Base-by-base conservation (phyloP, 2,329 filamentous ascomycete species). In the Ophiosphaerella herpotricha region DNA sequence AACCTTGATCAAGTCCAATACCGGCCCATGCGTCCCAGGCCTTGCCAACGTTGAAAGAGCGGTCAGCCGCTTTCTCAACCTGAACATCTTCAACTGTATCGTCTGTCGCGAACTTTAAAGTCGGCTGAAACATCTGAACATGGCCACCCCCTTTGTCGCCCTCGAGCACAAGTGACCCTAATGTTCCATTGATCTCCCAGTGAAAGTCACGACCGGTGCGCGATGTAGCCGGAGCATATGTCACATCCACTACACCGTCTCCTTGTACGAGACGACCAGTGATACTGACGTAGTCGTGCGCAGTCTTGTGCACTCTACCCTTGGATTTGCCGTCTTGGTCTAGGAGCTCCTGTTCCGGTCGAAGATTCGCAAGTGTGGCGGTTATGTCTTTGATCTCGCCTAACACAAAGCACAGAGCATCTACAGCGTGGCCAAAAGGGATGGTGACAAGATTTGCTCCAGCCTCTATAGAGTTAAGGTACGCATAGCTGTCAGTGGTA, bases 1-100 rank as follows among this genome's bases (percentile, higher is more conserved):
- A 43, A 11, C 64, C 61, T 18, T 65, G 54, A 1, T 64, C 61
- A 8, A 59, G 35, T 7, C 59, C 66, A 5, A 50, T 63, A 58
- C 52, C 72, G 5, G 80, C 80, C 70, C 78, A 84, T 1, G 74
- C 75, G 58, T 87, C 84, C 67, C 86, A 87, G 0, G 85, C 58
- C 16, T 75, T 75, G 0, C 77, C 84, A 24, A 86, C 78, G 55
- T 78, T 80, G 44, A 77, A 83, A 7, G 72, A 74, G 1, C 82
- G 70, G 14, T 74, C 61, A 11, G 77, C 76, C 0, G 71, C 78
- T 23, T 71, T 76, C 37, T 79, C 78, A 23, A 84, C 77, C 43
- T 84, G 77, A 0, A 86, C 61, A 0, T 52, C 52, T 16, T 67
- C 61, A 14, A 75, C 56, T 26, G 78, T 76, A 23, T 56, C 75